Evolutionary conservation across 169 alveolate species (phyloP).

Genomic region (Nephromyces sp.): DNA sequence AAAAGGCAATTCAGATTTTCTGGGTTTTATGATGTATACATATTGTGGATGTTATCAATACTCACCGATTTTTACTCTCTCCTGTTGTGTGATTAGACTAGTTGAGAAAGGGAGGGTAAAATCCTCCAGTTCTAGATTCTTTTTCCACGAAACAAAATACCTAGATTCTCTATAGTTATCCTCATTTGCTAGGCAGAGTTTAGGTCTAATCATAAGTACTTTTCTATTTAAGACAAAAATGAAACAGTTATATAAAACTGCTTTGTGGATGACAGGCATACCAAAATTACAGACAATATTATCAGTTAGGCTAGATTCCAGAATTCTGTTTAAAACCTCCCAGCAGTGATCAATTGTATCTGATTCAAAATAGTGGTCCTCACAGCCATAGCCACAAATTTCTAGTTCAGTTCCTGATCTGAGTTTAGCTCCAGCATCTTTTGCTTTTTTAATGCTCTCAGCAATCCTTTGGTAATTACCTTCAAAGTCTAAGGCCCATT

Average conservation of each 20-base stretch:
- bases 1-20: no score
- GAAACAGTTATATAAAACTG: constrained; percentile 63
- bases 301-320: constrained; percentile 38
- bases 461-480: constrained; percentile 36
- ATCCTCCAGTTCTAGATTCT: constrained; percentile 34
- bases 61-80: constrained; percentile 50
- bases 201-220: constrained; percentile 69
- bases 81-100: constrained; percentile 39
- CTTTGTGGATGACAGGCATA: constrained; percentile 59
- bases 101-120: constrained; percentile 42
- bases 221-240: constrained; percentile 48
- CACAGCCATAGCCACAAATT: constrained; percentile 50
- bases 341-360: constrained; percentile 72
- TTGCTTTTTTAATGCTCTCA: constrained; percentile 34
- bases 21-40: no score
- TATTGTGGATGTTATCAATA: background rate
- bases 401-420: constrained; percentile 34
- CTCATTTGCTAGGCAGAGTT: constrained; percentile 62
- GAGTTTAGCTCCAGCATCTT: constrained; percentile 8
- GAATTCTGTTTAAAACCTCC: constrained; percentile 54
- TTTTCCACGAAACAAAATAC: constrained; percentile 70
- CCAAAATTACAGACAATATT: constrained; percentile 66
- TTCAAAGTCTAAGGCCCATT: constrained; percentile 43
- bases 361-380: constrained; percentile 72
- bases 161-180: constrained; percentile 76